phyloP scores from a whole-genome alignment of 225 moss, liverwort and hornwort species.

The Sphagnum contortum region DNA sequence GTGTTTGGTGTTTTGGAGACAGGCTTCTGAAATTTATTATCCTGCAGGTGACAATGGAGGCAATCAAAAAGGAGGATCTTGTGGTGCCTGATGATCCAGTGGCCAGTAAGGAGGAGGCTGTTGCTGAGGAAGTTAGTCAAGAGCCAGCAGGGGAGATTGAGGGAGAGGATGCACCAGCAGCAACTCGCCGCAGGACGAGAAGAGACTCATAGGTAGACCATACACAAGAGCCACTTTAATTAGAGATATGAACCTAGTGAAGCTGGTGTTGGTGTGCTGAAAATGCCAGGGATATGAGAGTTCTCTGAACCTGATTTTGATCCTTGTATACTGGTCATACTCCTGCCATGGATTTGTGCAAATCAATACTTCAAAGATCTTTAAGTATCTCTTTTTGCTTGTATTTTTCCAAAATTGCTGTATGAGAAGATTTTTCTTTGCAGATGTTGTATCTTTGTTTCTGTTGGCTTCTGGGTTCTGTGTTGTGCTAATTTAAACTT shows the following conservation, averaged over 20 bases:
- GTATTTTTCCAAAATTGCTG: too few relatives aligned
- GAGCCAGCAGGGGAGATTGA: constrained; percentile 36
- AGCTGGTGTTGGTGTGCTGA: constrained; percentile 14
- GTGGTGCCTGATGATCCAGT: constrained; percentile 23
- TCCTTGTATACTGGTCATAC: constrained; percentile 11
- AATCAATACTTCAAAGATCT: too few relatives aligned
- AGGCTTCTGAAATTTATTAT: neutral
- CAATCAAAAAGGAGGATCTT: constrained; percentile 35
- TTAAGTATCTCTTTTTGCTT: too few relatives aligned
- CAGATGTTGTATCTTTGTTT: too few relatives aligned
- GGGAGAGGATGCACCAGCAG: constrained; percentile 10
- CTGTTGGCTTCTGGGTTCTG: too few relatives aligned
- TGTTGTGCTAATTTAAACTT: too few relatives aligned
- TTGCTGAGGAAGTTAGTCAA: constrained; percentile 21
- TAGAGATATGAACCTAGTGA: constrained; percentile 19
- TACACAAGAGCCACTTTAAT: constrained; percentile 11
- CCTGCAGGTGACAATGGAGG: constrained; percentile 16
- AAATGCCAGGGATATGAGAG: constrained; percentile 15
- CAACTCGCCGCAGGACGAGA: constrained; percentile 32
- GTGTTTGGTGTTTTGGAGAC: neutral
- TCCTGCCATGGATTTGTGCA: too few relatives aligned
- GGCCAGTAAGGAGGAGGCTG: constrained; percentile 11
- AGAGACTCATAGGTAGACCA: constrained; percentile 37
- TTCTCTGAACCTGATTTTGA: constrained; percentile 8
- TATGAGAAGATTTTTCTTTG: too few relatives aligned